These are phyloP conservation scores for Umbelopsis sp. DNA, from an alignment of 371 early-diverging fungal species.

Conservation along the genomic window DNA sequence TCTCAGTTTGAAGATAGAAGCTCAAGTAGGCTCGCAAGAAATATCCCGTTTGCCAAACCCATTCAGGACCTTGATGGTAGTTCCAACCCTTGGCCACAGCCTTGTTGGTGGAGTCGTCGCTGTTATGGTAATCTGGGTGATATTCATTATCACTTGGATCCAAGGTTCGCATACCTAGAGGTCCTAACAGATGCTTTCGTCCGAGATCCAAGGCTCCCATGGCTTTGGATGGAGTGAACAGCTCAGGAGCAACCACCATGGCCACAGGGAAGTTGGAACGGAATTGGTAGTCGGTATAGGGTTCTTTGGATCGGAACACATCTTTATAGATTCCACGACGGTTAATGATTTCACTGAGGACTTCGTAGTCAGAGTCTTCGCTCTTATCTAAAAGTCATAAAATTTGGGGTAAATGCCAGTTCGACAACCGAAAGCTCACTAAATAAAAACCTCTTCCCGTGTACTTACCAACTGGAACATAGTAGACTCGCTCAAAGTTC, in stretches of 20 bases:
- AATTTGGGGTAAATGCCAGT: too few relatives aligned
- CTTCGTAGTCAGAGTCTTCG: slow-evolving; percentile 64
- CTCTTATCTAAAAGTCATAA: slow-evolving; percentile 6
- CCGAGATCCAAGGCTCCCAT: slow-evolving; percentile 67
- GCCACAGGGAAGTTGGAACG: slow-evolving; percentile 92
- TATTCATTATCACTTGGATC: slow-evolving; percentile 92
- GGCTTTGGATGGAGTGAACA: slow-evolving; percentile 84
- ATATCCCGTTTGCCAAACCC: slow-evolving; percentile 94
- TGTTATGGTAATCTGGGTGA: slow-evolving; percentile 90
- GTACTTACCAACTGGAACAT: slow-evolving; percentile 72
- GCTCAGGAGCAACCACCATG: slow-evolving; percentile 93
- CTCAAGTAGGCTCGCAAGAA: slow-evolving; percentile 84
- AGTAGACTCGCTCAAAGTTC: slow-evolving; percentile 89
- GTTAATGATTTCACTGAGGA: slow-evolving; percentile 73
- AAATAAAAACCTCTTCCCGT: too few relatives aligned
- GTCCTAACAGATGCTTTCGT: slow-evolving; percentile 73
- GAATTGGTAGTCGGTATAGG: slow-evolving; percentile 89
- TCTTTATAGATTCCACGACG: slow-evolving; percentile 98
- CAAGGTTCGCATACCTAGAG: slow-evolving; percentile 93
- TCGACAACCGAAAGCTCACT: too few relatives aligned
- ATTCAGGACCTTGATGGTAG: slow-evolving; percentile 98
- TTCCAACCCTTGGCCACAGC: slow-evolving; percentile 92
- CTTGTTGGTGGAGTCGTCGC: slow-evolving; percentile 84
- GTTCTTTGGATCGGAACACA: slow-evolving; percentile 69
- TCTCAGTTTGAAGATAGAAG: slow-evolving; percentile 54